Conservation (phyloP, 495 filamentous ascomycete species). For the Xylaria sp. region DNA sequence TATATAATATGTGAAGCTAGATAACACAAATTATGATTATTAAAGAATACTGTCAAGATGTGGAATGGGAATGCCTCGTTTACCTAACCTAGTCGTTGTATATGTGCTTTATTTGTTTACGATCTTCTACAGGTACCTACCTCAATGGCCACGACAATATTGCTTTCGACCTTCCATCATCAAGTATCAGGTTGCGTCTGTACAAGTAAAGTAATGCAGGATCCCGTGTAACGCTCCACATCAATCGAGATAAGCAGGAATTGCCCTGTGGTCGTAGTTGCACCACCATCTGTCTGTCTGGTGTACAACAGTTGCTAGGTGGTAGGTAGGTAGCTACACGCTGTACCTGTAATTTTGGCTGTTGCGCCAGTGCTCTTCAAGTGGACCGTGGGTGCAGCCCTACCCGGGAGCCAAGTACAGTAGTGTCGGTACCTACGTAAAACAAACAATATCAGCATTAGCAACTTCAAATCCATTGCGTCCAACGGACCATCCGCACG, state of each 20-base stretch:
- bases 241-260: not conserved
- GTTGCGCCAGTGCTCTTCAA: no score
- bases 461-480: not conserved
- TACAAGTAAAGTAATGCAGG: not conserved
- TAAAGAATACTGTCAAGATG: not conserved
- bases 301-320: not conserved
- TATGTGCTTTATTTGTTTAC: not conserved
- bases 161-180: not conserved
- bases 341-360: no score
- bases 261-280: not conserved
- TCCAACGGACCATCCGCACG: not conserved
- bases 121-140: not conserved
- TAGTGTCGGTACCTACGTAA: not conserved
- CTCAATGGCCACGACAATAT: not conserved
- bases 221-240: not conserved
- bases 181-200: not conserved
- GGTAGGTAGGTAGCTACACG: no score
- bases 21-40: not conserved
- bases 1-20: not conserved
- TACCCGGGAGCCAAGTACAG: no score
- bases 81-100: not conserved
- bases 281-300: not conserved
- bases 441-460: not conserved
- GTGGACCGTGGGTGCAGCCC: no score
- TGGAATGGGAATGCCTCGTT: not conserved